phyloP scores from a whole-genome alignment of 306 rosid species.

The Sophora flavescens region DNA sequence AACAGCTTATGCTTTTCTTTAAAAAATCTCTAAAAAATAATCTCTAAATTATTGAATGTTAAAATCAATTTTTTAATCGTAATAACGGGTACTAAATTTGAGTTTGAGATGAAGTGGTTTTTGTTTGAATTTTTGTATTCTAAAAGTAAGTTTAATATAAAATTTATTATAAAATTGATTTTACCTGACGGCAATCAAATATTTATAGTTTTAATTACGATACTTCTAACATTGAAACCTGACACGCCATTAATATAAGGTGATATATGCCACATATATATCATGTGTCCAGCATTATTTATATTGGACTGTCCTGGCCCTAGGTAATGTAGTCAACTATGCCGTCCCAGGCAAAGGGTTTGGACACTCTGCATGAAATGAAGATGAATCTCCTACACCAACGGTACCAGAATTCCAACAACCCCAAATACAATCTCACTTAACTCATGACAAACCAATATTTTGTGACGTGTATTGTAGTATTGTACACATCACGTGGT shows the following conservation, averaged over 20 bases:
- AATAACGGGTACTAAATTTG: too few relatives aligned
- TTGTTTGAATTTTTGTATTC: too few relatives aligned
- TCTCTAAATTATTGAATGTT: too few relatives aligned
- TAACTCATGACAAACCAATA: constrained; percentile 38
- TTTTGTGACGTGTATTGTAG: constrained; percentile 21
- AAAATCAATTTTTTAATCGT: too few relatives aligned
- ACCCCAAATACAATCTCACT: constrained; percentile 46
- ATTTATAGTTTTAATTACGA: too few relatives aligned
- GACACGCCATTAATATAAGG: background rate
- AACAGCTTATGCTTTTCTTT: too few relatives aligned
- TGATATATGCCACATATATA: background rate
- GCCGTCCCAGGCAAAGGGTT: constrained; percentile 21
- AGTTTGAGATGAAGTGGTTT: too few relatives aligned
- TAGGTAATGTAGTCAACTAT: background rate
- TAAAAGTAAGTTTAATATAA: too few relatives aligned
- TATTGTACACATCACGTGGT: constrained; percentile 30
- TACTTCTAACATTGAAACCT: too few relatives aligned
- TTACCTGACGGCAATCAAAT: too few relatives aligned
- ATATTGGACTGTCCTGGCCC: background rate
- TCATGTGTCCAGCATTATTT: background rate
- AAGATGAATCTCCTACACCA: constrained; percentile 14
- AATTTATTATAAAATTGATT: too few relatives aligned
- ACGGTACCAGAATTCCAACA: constrained; percentile 38
- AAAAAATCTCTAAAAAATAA: too few relatives aligned
- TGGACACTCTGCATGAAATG: constrained; percentile 24